phyloP scores from a whole-genome alignment of 495 filamentous ascomycete species.

The Penicillium simplicissimum region DNA sequence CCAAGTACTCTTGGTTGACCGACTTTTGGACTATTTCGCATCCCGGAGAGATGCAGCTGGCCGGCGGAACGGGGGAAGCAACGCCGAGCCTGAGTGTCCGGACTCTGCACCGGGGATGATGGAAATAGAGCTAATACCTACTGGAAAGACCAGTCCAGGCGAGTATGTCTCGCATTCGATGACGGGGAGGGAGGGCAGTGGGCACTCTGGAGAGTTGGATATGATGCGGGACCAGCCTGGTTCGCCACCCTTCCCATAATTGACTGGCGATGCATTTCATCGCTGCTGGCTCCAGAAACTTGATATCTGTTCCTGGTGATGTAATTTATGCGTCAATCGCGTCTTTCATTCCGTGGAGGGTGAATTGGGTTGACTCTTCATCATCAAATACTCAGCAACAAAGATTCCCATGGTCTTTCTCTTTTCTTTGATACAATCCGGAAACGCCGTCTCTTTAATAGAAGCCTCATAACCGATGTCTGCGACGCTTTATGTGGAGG shows the following conservation, averaged over 20 bases:
- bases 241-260: not conserved
- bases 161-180: slow-evolving; percentile 2
- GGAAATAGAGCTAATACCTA: not conserved
- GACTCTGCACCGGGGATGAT: slow-evolving; percentile 14
- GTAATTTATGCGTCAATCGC: not conserved
- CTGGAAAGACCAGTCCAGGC: not conserved
- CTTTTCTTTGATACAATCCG: not conserved
- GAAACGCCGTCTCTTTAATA: not conserved
- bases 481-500: not conserved
- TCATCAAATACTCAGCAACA: not conserved
- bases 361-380: not conserved
- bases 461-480: not conserved
- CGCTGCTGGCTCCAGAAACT: not conserved
- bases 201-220: not conserved
- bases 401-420: not conserved
- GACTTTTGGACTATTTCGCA: slow-evolving; percentile 41
- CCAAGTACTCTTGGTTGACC: slow-evolving; percentile 43
- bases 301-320: not conserved
- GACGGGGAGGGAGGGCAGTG: not conserved
- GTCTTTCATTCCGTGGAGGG: not conserved
- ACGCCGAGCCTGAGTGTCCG: slow-evolving; percentile 13
- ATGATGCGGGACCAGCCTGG: not conserved
- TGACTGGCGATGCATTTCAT: not conserved
- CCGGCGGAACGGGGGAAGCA: slow-evolving; percentile 36
- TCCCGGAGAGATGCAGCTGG: slow-evolving; percentile 28